Evolutionary conservation across 2,329 filamentous ascomycete genomes (phyloP), one percentile per base, ranked within the genome.

Genomic region (Phaeophleospora eucalypticola): DNA sequence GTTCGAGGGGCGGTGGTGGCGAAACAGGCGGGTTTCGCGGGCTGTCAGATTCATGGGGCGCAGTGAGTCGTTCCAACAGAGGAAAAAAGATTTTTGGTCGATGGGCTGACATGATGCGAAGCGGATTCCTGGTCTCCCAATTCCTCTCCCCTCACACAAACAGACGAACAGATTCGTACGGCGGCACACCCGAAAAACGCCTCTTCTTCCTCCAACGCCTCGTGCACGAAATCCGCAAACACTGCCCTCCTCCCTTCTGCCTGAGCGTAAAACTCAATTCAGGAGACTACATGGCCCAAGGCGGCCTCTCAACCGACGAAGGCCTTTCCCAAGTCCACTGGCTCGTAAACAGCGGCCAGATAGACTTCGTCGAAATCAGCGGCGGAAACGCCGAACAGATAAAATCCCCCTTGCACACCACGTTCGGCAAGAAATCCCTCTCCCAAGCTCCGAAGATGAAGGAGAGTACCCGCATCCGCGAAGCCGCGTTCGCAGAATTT

Each of bases 401-500:
- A 36, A 52, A 43, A 6, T 56, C 46, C 7, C 51, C 52, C 7
- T 39, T 64, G 21, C 57, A 51, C 43, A 53, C 44, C 38, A 52
- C 44, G 4, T 61, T 58, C 33, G 56, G 45, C 36, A 54, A 57
- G 9, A 48, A 18, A 4, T 39, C 69, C 58, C 72, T 76, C 67
- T 59, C 70, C 51, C 46, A 57, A 19, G 45, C 37, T 39, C 33
- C 51, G 45, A 53, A 49, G 48, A 45, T 50, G 41, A 41, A 43
- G 52, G 56, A 61, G 48, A 62, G 53, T 21, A 81, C 80, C 1
- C 65, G 68, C 10, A 73, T 73, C 0, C 74, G 83, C 6, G 83
- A 87, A 56, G 80, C 82, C 0, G 86, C 83, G 69, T 87, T 87
- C 66, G 68, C 86, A 1, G 78, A 84, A 37, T 86, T 86, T 52